These are phyloP conservation scores for Isochrysis galbana DNA, from an alignment of 78 protist genomes.

Conservation along the genomic window DNA sequence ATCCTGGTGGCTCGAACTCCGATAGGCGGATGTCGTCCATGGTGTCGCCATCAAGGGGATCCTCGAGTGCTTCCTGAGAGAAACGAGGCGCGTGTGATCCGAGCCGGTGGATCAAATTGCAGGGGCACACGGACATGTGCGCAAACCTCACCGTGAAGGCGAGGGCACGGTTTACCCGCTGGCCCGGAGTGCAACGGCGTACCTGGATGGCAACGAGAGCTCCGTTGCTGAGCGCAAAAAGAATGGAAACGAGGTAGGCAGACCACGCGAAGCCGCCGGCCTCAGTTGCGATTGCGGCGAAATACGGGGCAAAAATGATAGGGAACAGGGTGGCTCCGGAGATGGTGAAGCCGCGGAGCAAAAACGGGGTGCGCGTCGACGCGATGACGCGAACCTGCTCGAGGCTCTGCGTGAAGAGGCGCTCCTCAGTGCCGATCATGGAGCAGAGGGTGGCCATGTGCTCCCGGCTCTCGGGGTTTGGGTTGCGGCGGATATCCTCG, in stretches of 20 bases:
- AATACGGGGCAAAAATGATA: neutral
- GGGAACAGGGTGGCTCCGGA: neutral
- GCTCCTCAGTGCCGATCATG: neutral
- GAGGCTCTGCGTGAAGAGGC: neutral
- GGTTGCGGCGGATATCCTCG: too few relatives aligned
- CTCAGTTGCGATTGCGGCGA: neutral
- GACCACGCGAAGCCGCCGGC: neutral
- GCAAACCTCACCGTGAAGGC: too few relatives aligned
- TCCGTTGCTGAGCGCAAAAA: neutral
- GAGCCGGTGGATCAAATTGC: too few relatives aligned
- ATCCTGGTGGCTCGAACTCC: neutral
- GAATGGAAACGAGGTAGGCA: neutral
- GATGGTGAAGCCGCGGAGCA: neutral
- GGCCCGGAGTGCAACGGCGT: too few relatives aligned
- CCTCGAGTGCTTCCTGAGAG: neutral
- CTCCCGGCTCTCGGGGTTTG: too few relatives aligned
- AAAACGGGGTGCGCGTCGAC: neutral
- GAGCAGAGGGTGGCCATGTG: neutral
- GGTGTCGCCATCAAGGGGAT: neutral
- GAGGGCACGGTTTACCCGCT: too few relatives aligned
- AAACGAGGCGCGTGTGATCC: too few relatives aligned
- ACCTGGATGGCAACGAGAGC: neutral
- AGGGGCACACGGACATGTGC: too few relatives aligned
- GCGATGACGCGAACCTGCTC: neutral
- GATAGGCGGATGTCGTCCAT: neutral